Evolutionary conservation across 306 rosid species (phyloP), one percentile per base, ranked within the genome.

Genomic region (Prinsepia uniflora): DNA sequence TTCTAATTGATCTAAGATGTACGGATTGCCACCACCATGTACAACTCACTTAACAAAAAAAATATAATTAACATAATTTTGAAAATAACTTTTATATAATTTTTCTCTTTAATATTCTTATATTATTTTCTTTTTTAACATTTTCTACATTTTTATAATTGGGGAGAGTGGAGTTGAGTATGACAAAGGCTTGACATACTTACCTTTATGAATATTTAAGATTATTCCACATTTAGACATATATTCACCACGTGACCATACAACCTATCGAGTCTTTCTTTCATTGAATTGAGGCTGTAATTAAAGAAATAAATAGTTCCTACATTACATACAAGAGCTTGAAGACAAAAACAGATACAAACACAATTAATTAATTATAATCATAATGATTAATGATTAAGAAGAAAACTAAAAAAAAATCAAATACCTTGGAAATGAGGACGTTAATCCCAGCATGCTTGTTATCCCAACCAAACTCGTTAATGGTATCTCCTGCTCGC

Each of bases 381-480:
- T 6, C 30, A 65, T 18, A 65, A 71, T 65, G 14, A 75, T 68
- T 68, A 69, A 46, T 45, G 14, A 12, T 7, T 30, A 12, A 30
- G 40, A 30, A 58, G 0, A 8, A 46, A 48, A 15, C 45, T 46
- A 60, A 60, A 69, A 1, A 1, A n/a, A 24, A 30, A 34, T 22
- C 34, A 61, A 9, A 17, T 66, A 94, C 99, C 97, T 94, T 94
- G 61, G 97, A 91, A 78, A 94, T 71, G 72, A 94, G 97, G 53
- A 94, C 82, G 80, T 94, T 94, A 76, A 91, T 94, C 74, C 97
- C 97, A 19, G 99, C 99, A 83, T 94, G 99, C 87, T 94, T 94
- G 90, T 94, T 94, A 83, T 94, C 99, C 97, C 99, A 94, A 83
- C 99, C 97, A 68, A 94, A 94, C 86, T 94, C 97, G 79, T 90